These are phyloP conservation scores for Hanseniaspora mollemarum DNA, from an alignment of 805 yeast genomes.

Conservation along the genomic window DNA sequence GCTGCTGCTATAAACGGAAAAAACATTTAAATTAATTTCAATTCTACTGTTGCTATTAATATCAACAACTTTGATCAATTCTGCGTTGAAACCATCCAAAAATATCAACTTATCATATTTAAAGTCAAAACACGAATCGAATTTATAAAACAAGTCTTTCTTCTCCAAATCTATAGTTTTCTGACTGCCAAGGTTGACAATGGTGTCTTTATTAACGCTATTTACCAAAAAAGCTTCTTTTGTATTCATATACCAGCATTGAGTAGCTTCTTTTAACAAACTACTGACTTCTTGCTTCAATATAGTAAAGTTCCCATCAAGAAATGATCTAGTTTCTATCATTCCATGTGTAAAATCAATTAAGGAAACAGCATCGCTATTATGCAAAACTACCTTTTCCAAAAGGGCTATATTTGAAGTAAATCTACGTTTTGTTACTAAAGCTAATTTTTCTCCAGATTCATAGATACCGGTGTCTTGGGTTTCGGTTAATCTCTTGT, in stretches of 20 bases:
- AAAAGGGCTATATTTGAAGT: constrained; percentile 4
- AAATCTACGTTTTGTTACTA: not conserved
- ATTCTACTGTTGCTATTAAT: not conserved
- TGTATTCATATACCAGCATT: constrained; percentile 7
- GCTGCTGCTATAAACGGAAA: not conserved
- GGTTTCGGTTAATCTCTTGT: constrained; percentile 1
- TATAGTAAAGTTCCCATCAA: not conserved
- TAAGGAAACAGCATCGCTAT: not conserved
- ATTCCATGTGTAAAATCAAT: constrained; percentile 7
- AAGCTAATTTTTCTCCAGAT: not conserved
- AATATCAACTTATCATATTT: constrained; percentile 5
- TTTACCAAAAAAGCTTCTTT: not conserved
- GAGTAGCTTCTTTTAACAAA: not conserved
- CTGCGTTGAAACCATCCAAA: constrained; percentile 2
- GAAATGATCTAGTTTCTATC: constrained; percentile 6
- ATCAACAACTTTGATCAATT: constrained; percentile 4
- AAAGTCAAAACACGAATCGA: constrained; percentile 1
- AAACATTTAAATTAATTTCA: not conserved
- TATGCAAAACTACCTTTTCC: not conserved
- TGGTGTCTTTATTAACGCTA: not conserved
- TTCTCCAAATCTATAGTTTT: not conserved
- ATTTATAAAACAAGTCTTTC: constrained; percentile 5
- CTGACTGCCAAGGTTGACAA: not conserved
- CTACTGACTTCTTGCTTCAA: not conserved
- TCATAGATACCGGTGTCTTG: not conserved